Evolutionary conservation across 371 early-diverging fungal genomes (phyloP), one percentile per base, ranked within the genome.

Genomic region (Lichtheimia ornata): DNA sequence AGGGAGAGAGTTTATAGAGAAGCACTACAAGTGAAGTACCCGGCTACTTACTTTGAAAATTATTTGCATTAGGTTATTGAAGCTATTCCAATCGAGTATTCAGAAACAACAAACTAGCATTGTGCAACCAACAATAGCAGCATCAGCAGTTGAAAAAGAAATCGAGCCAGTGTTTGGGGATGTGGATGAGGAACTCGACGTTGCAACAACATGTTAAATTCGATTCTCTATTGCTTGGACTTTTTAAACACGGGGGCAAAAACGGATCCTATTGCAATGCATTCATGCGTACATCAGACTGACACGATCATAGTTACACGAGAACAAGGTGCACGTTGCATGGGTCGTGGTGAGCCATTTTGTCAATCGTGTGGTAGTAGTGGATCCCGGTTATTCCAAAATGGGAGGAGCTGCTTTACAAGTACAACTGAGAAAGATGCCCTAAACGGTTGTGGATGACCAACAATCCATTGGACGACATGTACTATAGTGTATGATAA

Each of bases 291-390:
- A 70, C 80, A 60, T 83, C 82, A 65, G 97, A 97, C 77, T 96
- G 93, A 81, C 83, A n/a, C 84, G 85, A 17, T 81, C 84, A 47
- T 89, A 93, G 65, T 85, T 97, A 35, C 90, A 94, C 66, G 89
- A 91, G 11, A 35, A 53, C 97, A 98, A 76, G 95, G 96, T 25
- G 94, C 97, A 13, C 88, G 98, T 49, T 98, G 97, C 84, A 97
- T 98, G 92, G 97, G 93, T 65, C 95, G 97, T 72, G 97, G 97
- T 74, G 90, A 96, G 20, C 97, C 98, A 24, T 96, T 96, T 86
- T 97, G 98, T 74, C 97, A 97, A 82, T 92, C 93, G 7, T 92
- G 95, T 69, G 87, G 89, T 69, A 88, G 89, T 40, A 97, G 98
- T 17, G 97, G 81, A 91, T 96, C 60, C 22, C 22, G 22, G 22